phyloP scores from a whole-genome alignment of 139 green algal genomes.

The Picochlorum sp. region DNA sequence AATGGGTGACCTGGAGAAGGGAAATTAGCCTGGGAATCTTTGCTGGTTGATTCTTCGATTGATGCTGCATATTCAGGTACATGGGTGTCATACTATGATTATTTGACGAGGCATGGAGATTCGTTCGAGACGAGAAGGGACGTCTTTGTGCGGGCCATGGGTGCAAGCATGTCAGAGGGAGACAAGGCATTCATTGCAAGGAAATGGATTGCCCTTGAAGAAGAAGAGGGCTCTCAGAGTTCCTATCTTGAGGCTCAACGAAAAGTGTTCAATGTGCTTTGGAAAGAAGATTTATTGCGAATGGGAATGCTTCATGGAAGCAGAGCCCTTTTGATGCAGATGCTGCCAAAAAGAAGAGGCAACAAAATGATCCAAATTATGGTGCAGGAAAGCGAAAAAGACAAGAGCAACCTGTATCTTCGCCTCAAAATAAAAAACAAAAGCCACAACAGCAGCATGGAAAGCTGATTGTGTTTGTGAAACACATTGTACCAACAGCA shows the following conservation, averaged over 20 bases:
- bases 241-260: slow-evolving; percentile 23
- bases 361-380: slow-evolving; percentile 63
- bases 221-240: slow-evolving; percentile 54
- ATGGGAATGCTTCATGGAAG: slow-evolving; percentile 27
- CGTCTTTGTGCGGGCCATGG: slow-evolving; percentile 53
- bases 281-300: too few relatives aligned
- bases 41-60: slow-evolving; percentile 13
- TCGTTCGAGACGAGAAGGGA: slow-evolving; percentile 28
- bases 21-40: slow-evolving; percentile 59
- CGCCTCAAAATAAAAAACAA: neutral
- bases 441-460: neutral
- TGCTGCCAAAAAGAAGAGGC: slow-evolving; percentile 47
- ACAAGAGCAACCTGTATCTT: neutral
- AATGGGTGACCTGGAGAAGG: slow-evolving; percentile 33
- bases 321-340: slow-evolving; percentile 49
- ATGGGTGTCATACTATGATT: slow-evolving; percentile 51
- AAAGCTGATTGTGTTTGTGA: slow-evolving; percentile 43
- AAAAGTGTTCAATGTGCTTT: too few relatives aligned
- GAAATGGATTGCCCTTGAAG: slow-evolving; percentile 76
- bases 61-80: slow-evolving; percentile 31
- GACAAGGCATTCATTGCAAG: slow-evolving; percentile 37
- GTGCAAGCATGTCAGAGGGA: slow-evolving; percentile 31
- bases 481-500: slow-evolving; percentile 22
- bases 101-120: slow-evolving; percentile 41
- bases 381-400: slow-evolving; percentile 5